Base-by-base conservation (phyloP, 148 eudicot genomes). In the Rhododendron simsii region DNA sequence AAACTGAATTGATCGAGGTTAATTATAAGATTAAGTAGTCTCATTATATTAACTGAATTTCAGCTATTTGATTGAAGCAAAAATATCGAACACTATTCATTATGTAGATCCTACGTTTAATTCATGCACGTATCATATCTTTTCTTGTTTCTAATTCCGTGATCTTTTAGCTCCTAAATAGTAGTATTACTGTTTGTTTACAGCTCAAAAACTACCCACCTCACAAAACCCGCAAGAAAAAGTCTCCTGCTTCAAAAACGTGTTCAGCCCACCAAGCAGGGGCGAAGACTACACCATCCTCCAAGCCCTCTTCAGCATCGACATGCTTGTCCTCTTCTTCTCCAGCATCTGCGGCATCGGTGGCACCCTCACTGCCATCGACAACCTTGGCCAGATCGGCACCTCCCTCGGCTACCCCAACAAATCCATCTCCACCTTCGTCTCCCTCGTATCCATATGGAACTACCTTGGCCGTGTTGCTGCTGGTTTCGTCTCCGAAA, bases 251-350 rank as follows among this genome's bases (percentile, higher is more conserved):
- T 89, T 86, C 80, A 57, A 82, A 26, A 75, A 83, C 13, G 13
- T 87, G 0, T 91, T 89, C 76, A 83, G 81, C n/a, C 91, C 91
- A 12, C 92, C 92, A 41, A 86, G 26, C 7, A 65, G 92, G 65
- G 92, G 92, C 2, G 92, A 91, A 4, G 92, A 91, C 57, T 89
- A 77, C 89, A 91, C 91, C 8, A 91, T 91, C 51, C 90, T 91
- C 2, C 92, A 91, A 84, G 92, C 92, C 14, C 92, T 91, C 48
- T 91, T 91, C 71, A 91, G 92, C 80, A 3, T 91, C 35, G 92
- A 91, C 86, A 91, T 91, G 92, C 35, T 91, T 33, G 81, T 89
- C 35, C 86, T 91, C 41, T 91, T 91, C 61, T 11, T 89, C 15
- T 84, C 89, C 4, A 86, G 87, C 8, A 89, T 88, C 48, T 91